A percentile compares a stretch with the other conserved stretches of the same genome.
phyloP scores from a whole-genome alignment of 2,329 filamentous ascomycete species.

The Ophiostoma quercus region DNA sequence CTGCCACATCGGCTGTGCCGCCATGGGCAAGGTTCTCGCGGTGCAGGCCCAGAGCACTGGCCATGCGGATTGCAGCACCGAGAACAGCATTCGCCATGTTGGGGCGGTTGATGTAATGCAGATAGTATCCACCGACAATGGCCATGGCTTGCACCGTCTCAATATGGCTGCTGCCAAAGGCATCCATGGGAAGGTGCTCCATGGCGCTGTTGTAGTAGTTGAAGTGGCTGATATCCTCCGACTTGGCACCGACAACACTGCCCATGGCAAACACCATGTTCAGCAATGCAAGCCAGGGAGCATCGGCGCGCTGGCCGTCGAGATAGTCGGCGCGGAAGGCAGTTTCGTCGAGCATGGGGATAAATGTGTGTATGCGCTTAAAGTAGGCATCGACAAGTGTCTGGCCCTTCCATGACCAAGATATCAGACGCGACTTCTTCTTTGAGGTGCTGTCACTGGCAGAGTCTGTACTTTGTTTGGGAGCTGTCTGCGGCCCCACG shows the following conservation, averaged over 20 bases:
- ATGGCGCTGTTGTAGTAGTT: constrained; percentile 65
- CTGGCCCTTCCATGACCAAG: constrained; percentile 61
- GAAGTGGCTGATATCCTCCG: constrained; percentile 61
- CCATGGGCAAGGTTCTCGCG: constrained; percentile 50
- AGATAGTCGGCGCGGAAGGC: constrained; percentile 62
- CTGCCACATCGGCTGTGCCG: constrained; percentile 44
- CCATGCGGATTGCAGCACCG: constrained; percentile 66
- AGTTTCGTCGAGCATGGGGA: constrained; percentile 68
- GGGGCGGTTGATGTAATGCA: constrained; percentile 71
- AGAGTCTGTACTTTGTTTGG: neutral
- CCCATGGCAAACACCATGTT: constrained; percentile 76
- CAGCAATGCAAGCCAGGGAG: constrained; percentile 64
- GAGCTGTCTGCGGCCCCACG: neutral
- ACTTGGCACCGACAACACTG: constrained; percentile 61
- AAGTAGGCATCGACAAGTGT: constrained; percentile 71
- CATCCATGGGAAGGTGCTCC: constrained; percentile 60
- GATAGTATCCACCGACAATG: constrained; percentile 68
- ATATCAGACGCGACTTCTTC: constrained; percentile 43
- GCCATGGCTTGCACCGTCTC: constrained; percentile 67
- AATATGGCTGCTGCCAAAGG: constrained; percentile 64
- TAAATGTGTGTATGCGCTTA: constrained; percentile 64
- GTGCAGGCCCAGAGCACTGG: constrained; percentile 67
- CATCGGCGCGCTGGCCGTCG: constrained; percentile 57
- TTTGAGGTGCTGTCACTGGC: neutral
- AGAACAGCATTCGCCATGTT: constrained; percentile 71